These are phyloP conservation scores for Talaromyces amestolkiae DNA, from an alignment of 2,329 filamentous ascomycete genomes.

Conservation along the genomic window DNA sequence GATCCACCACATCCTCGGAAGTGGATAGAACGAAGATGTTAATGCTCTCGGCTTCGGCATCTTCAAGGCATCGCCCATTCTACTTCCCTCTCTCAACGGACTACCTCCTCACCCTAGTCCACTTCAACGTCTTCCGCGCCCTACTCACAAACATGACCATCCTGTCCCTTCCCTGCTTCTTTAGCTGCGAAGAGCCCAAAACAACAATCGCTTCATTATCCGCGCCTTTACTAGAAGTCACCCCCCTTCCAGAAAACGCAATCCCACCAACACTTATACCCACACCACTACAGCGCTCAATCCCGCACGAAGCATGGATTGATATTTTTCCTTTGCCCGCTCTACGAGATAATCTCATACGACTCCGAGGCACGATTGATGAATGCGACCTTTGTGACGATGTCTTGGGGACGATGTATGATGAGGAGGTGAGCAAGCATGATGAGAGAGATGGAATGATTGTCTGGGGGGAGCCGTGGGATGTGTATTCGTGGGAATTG, in stretches of 20 bases:
- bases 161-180: conserved; percentile 12
- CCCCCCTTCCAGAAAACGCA: background rate
- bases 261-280: conserved; percentile 11
- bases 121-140: conserved; percentile 21
- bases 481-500: conserved; percentile 30
- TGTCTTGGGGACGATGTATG: conserved; percentile 21
- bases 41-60: background rate
- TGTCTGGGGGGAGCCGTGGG: conserved; percentile 34
- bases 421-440: conserved; percentile 17
- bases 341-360: conserved; percentile 28
- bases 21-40: background rate
- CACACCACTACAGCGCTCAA: conserved; percentile 21
- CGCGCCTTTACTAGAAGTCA: background rate
- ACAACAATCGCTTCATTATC: conserved; percentile 14
- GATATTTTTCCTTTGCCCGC: conserved; percentile 29
- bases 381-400: conserved; percentile 27
- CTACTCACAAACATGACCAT: conserved; percentile 20
- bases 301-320: conserved; percentile 31
- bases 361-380: conserved; percentile 21
- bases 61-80: background rate
- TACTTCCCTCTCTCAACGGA: conserved; percentile 18
- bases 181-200: conserved; percentile 9
- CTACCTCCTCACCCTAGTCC: conserved; percentile 18
- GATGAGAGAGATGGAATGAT: conserved; percentile 24
- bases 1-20: background rate